Evolutionary conservation across 2,329 filamentous ascomycete genomes (phyloP).

Genomic region (Arthrobotrys entomopaga): DNA sequence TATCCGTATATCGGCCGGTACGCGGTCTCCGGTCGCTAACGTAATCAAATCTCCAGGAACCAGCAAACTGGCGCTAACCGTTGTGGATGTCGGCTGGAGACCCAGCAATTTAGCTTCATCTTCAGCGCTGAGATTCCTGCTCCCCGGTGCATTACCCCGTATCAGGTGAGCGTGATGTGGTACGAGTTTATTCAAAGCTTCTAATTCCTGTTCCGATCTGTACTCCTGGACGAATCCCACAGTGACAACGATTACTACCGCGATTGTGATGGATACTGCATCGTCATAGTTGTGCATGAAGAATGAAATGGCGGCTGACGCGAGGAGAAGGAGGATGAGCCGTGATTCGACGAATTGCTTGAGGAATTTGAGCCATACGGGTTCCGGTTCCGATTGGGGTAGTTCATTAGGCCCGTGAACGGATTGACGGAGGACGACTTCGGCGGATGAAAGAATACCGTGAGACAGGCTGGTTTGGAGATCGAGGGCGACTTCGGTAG

Average conservation of each 20-base stretch:
- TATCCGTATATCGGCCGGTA: constrained; percentile 94
- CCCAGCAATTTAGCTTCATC: constrained; percentile 56
- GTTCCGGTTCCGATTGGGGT: constrained; percentile 90
- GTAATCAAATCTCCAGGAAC: constrained; percentile 93
- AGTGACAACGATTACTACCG: constrained; percentile 94
- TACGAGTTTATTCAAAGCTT: constrained; percentile 90
- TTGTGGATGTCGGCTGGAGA: constrained; percentile 72
- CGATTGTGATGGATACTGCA: constrained; percentile 92
- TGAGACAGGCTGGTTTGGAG: constrained; percentile 74
- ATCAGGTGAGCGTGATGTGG: constrained; percentile 97
- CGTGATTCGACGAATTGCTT: constrained; percentile 94
- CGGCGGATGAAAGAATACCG: constrained; percentile 77
- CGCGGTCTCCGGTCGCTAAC: constrained; percentile 94
- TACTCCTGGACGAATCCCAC: constrained; percentile 99
- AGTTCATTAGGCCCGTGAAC: constrained; percentile 92
- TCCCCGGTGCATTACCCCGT: constrained; percentile 68
- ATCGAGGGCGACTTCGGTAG: constrained; percentile 48
- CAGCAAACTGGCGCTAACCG: constrained; percentile 84
- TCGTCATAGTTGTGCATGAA: constrained; percentile 94
- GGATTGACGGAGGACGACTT: constrained; percentile 81
- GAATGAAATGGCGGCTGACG: constrained; percentile 86
- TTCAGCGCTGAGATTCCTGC: constrained; percentile 53
- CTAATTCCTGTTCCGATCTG: constrained; percentile 94
- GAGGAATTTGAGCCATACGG: constrained; percentile 91
- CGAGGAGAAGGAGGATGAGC: constrained; percentile 88